These are phyloP conservation scores for Pholiota microspora DNA, from an alignment of 768 basidiomycete genomes.

Conservation along the genomic window DNA sequence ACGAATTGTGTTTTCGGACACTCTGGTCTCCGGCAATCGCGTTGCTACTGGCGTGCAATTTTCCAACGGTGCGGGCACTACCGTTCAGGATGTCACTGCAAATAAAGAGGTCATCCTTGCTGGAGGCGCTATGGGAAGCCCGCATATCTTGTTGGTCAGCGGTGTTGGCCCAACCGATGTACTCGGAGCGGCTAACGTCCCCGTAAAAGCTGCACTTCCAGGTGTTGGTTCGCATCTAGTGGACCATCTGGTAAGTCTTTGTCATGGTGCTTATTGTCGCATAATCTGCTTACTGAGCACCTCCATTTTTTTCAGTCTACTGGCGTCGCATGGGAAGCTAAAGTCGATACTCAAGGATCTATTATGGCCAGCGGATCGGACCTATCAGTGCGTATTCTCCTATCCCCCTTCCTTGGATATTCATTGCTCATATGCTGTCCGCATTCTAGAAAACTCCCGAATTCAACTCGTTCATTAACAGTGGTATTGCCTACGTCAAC, in stretches of 20 bases:
- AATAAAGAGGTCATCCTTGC: conserved; percentile 60
- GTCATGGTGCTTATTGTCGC: neutral
- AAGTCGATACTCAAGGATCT: conserved; percentile 26
- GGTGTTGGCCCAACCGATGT: conserved; percentile 59
- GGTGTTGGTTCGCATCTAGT: conserved; percentile 62
- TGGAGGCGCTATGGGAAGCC: conserved; percentile 50
- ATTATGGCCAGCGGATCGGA: conserved; percentile 23
- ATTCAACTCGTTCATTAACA: conserved; percentile 62
- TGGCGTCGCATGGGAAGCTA: conserved; percentile 21
- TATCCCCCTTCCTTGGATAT: neutral
- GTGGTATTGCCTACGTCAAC: conserved; percentile 63
- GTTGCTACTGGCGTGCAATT: conserved; percentile 39
- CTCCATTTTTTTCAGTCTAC: conserved; percentile 15
- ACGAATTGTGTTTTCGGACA: conserved; percentile 45
- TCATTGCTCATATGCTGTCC: neutral
- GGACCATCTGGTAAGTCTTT: conserved; percentile 39
- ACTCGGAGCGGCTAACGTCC: conserved; percentile 42
- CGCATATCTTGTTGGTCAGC: conserved; percentile 53
- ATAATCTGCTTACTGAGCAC: too few species aligned
- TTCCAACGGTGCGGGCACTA: conserved; percentile 25
- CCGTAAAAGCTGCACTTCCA: conserved; percentile 45
- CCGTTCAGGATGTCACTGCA: conserved; percentile 44
- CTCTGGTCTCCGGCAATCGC: conserved; percentile 42
- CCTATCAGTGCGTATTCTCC: conserved; percentile 23
- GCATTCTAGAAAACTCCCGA: conserved; percentile 26